Conservation (phyloP, 2,329 filamentous ascomycete genomes). For the Eurotiales sp. region DNA sequence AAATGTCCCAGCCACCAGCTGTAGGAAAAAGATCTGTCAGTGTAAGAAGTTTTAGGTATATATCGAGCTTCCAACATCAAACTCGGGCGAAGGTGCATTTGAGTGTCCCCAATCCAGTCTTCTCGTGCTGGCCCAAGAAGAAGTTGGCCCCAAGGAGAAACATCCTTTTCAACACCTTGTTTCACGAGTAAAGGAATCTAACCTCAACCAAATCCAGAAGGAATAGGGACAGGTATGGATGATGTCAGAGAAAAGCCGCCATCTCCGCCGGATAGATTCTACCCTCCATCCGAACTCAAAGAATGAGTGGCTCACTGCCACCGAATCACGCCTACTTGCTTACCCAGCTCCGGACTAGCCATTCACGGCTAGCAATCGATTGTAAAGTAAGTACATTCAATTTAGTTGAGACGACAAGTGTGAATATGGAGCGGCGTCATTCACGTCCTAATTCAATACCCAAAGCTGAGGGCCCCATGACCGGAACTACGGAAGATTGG, state of each 20-base stretch:
- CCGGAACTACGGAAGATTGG: slow-evolving; percentile 16
- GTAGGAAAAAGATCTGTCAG: no score
- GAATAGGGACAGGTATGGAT: slow-evolving; percentile 17
- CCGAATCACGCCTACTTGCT: slow-evolving; percentile 19
- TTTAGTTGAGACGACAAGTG: slow-evolving; percentile 15
- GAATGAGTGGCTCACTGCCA: slow-evolving; percentile 17
- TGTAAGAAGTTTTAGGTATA: no score
- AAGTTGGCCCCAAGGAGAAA: slow-evolving; percentile 12
- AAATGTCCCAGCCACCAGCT: no score
- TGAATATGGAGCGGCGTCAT: slow-evolving; percentile 20
- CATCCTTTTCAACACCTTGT: slow-evolving; percentile 17
- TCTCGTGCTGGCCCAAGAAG: slow-evolving; percentile 12
- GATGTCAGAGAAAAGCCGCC: slow-evolving; percentile 13
- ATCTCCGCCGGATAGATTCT: slow-evolving; percentile 15
- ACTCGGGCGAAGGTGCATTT: no score
- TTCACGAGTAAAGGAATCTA: slow-evolving; percentile 14
- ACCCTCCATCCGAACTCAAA: slow-evolving; percentile 5
- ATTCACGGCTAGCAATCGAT: slow-evolving; percentile 21
- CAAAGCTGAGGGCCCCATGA: slow-evolving; percentile 11
- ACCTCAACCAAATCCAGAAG: slow-evolving; percentile 7
- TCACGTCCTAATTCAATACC: slow-evolving; percentile 18
- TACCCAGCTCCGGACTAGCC: slow-evolving; percentile 19
- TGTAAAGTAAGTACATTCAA: slow-evolving; percentile 12
- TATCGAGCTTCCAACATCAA: no score
- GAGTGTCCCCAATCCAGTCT: no score